Evolutionary conservation across 2,329 filamentous ascomycete genomes (phyloP), one percentile per base, ranked within the genome.

Genomic region (Ambrosiella xylebori): DNA sequence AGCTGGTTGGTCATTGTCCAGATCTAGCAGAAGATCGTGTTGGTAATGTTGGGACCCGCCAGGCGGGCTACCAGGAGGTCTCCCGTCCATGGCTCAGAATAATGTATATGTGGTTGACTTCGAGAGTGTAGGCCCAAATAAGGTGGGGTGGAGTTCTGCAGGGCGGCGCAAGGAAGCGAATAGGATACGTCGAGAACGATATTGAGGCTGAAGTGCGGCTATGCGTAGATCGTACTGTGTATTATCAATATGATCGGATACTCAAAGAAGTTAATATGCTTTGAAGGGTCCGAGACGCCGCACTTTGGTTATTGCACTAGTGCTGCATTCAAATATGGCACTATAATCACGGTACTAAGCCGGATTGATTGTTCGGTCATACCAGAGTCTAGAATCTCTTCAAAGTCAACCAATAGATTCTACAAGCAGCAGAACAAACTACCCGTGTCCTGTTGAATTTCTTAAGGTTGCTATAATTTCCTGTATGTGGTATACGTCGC

Each of bases 1-100:
- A 60, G 77, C 68, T 57, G 85, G 82, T 64, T 83, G 80, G 59
- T 84, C 77, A 66, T 85, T 81, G 65, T 86, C 82, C 63, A 88
- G 75, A 69, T 89, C 86, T 68, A 90, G 81, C 59, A 90, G 76
- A 61, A 88, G 77, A 67, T 84, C 77, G 67, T 80, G 61, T 52
- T 72, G 65, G 12, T 19, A 19, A 35, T 59, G 57, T 13, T 51
- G 38, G 39, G n/a, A 50, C 38, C 19, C 40, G 35, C 55, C 35
- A 62, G 74, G 72, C 64, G 75, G 74, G 67, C 68, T 68, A 66
- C 70, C 69, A 62, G 70, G 66, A 63, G 74, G 74, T 72, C 75
- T 73, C 69, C 79, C 79, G 72, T 80, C 76, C 81, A 84, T 84
- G 71, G 73, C 45, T 54, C 19, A 37, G n/a, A 37, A 41, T 38